These are phyloP conservation scores for Lactarius hengduanensis DNA, from an alignment of 768 basidiomycete species.

Conservation along the genomic window DNA sequence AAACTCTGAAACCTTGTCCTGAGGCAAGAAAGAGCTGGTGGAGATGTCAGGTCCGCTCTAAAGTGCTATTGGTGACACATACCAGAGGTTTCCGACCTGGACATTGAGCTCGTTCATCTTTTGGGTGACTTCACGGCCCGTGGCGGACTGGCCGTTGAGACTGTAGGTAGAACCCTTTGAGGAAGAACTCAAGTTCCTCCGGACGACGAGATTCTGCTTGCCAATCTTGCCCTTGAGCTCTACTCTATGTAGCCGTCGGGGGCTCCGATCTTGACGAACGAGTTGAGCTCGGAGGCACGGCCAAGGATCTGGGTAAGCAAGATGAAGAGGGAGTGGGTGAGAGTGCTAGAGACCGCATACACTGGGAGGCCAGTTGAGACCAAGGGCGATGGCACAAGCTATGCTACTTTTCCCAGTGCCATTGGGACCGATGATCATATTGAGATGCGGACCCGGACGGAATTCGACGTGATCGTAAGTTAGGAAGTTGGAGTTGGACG, in stretches of 20 bases:
- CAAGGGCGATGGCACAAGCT: slow-evolving; percentile 91
- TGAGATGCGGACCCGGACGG: slow-evolving; percentile 83
- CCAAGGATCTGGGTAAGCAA: slow-evolving; percentile 65
- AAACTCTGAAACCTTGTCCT: slow-evolving; percentile 94
- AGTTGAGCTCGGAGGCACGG: slow-evolving; percentile 70
- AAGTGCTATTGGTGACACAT: slow-evolving; percentile 28
- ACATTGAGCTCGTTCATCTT: slow-evolving; percentile 76
- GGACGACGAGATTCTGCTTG: slow-evolving; percentile 73
- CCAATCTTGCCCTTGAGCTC: slow-evolving; percentile 76
- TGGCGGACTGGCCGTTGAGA: slow-evolving; percentile 64
- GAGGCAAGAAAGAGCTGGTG: slow-evolving; percentile 85
- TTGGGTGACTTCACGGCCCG: slow-evolving; percentile 59
- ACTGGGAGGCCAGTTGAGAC: slow-evolving; percentile 58
- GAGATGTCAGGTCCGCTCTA: slow-evolving; percentile 3
- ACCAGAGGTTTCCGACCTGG: slow-evolving; percentile 95
- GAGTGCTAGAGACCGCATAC: slow-evolving; percentile 33
- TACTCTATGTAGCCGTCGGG: slow-evolving; percentile 78
- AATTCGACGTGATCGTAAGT: slow-evolving; percentile 96
- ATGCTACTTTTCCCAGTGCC: slow-evolving; percentile 96
- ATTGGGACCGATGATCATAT: slow-evolving; percentile 97
- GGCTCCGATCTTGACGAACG: slow-evolving; percentile 82
- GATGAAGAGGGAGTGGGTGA: not conserved
- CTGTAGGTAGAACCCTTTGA: slow-evolving; percentile 61
- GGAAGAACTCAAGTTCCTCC: slow-evolving; percentile 61
- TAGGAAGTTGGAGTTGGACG: slow-evolving; percentile 86